These are phyloP conservation scores for Moesziomyces parantarcticus DNA, from an alignment of 1,284 basidiomycete genomes.

Conservation along the genomic window DNA sequence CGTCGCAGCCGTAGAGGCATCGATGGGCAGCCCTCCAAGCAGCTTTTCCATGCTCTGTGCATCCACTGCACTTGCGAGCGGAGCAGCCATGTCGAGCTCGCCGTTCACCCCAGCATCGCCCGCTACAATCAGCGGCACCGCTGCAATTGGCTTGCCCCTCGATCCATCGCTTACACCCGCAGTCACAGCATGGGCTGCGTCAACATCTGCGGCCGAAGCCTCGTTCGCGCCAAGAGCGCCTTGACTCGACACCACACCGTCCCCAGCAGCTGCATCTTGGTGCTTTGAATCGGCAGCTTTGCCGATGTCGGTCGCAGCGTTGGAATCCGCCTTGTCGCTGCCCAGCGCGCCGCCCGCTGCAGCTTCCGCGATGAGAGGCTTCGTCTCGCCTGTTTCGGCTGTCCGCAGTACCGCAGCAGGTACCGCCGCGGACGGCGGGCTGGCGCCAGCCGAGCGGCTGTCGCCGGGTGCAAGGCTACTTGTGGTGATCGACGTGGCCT, in stretches of 20 bases:
- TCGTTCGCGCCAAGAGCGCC: background rate
- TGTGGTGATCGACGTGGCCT: conserved; percentile 37
- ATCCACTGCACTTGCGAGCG: conserved; percentile 11
- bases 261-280: background rate
- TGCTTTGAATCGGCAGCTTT: background rate
- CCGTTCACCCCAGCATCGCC: conserved; percentile 11
- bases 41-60: conserved; percentile 37
- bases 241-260: background rate
- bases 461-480: conserved; percentile 46
- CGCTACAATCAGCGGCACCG: conserved; percentile 25
- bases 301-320: background rate
- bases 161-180: background rate
- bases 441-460: conserved; percentile 37
- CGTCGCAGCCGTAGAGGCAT: conserved; percentile 11
- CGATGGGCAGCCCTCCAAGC: conserved; percentile 21
- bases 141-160: conserved; percentile 5
- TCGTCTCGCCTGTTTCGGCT: too few relatives aligned
- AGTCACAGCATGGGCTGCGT: background rate
- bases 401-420: background rate
- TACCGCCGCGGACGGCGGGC: conserved; percentile 11
- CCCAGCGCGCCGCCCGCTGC: too few relatives aligned
- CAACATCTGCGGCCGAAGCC: background rate
- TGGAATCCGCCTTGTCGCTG: background rate
- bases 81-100: conserved; percentile 26
- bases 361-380: too few relatives aligned